A percentile compares a stretch with the other conserved stretches of the same genome.
These are phyloP conservation scores for Flaveria ramosissima DNA, from an alignment of 129 eudicot genomes.

Conservation along the genomic window DNA sequence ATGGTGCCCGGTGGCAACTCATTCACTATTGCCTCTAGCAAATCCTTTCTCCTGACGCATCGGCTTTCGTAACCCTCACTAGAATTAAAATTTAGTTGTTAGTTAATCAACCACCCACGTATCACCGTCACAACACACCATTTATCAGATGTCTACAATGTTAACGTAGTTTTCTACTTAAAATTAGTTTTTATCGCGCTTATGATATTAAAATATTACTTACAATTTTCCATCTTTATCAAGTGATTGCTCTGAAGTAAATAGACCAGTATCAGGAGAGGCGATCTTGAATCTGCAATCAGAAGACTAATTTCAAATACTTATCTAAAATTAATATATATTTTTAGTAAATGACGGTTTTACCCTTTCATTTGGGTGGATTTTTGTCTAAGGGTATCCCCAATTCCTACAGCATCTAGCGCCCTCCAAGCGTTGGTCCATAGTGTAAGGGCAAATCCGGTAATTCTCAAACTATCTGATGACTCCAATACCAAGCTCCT, in stretches of 20 bases:
- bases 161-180: too few species aligned
- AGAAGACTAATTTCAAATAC: constrained; percentile 11
- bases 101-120: neutral
- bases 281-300: constrained; percentile 39
- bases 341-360: neutral
- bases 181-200: too few species aligned
- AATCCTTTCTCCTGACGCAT: constrained; percentile 65
- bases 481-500: constrained; percentile 80
- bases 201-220: constrained; percentile 13
- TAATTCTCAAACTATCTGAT: constrained; percentile 52
- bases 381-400: constrained; percentile 47
- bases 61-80: constrained; percentile 63
- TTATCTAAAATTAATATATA: neutral
- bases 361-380: constrained; percentile 62
- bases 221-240: constrained; percentile 43
- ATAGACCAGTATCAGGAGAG: constrained; percentile 44
- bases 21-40: constrained; percentile 56
- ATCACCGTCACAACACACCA: too few species aligned
- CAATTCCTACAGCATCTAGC: constrained; percentile 72
- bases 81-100: constrained; percentile 5
- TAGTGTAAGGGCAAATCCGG: constrained; percentile 69
- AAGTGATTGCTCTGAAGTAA: constrained; percentile 35
- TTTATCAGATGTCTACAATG: too few species aligned
- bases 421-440: constrained; percentile 93
- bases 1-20: constrained; percentile 64